Conservation (phyloP, 2,329 filamentous ascomycete species). For the Paradendryphiella salina region DNA sequence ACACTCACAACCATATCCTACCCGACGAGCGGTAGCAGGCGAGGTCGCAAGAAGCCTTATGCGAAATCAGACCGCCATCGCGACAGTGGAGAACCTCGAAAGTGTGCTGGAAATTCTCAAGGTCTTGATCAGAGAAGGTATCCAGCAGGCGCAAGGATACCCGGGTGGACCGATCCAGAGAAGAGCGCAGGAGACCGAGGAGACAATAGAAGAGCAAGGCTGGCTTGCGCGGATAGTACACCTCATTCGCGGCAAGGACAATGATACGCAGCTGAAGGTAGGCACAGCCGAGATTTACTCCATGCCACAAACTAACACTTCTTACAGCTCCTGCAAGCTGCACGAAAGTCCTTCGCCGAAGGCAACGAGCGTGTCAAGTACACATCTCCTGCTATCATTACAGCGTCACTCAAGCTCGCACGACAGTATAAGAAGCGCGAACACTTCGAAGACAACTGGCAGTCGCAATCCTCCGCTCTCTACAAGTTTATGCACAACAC, state of each 20-base stretch:
- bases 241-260: conserved; percentile 78
- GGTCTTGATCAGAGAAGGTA: conserved; percentile 91
- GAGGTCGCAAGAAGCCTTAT: conserved; percentile 84
- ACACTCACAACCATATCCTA: conserved; percentile 90
- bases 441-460: conserved; percentile 79
- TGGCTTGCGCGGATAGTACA: conserved; percentile 94
- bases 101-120: conserved; percentile 86
- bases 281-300: background rate
- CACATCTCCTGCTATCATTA: conserved; percentile 90
- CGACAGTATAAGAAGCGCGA: conserved; percentile 87
- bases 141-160: conserved; percentile 78
- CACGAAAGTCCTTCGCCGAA: conserved; percentile 82
- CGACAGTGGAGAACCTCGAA: conserved; percentile 77
- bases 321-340: conserved; percentile 74
- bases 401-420: conserved; percentile 84
- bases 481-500: conserved; percentile 96
- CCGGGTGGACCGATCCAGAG: conserved; percentile 75
- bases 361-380: conserved; percentile 96
- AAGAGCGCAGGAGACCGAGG: conserved; percentile 83
- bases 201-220: conserved; percentile 96
- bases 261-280: conserved; percentile 88
- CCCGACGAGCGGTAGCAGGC: conserved; percentile 84
- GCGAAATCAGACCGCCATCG: conserved; percentile 77
- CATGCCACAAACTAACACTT: conserved; percentile 16
- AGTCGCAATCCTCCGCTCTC: conserved; percentile 73